These are phyloP conservation scores for Rhodosporidiobolus sp. DNA, from an alignment of 768 basidiomycete species.

Conservation along the genomic window DNA sequence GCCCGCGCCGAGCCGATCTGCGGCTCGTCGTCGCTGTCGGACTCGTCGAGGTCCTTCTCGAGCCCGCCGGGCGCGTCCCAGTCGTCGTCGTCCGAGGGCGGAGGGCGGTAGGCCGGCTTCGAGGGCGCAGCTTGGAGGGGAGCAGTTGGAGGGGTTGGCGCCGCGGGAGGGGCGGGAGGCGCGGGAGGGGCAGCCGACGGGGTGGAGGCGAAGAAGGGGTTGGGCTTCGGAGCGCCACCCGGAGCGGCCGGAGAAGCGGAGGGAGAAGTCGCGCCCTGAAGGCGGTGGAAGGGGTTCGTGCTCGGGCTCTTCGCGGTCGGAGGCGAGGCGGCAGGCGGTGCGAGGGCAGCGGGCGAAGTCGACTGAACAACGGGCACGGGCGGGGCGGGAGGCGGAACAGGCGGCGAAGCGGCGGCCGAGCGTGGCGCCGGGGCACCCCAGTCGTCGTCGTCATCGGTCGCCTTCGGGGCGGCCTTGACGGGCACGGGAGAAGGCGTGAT, in stretches of 20 bases:
- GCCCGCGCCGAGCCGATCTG: constrained; percentile 20
- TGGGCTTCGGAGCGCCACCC: constrained; percentile 29
- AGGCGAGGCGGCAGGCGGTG: constrained; percentile 42
- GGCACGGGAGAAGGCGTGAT: constrained; percentile 30
- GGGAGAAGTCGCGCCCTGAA: constrained; percentile 54
- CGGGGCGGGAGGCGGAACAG: constrained; percentile 29
- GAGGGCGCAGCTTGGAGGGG: not conserved
- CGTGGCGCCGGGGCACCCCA: constrained; percentile 51
- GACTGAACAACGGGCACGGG: not conserved
- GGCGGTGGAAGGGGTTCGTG: constrained; percentile 76
- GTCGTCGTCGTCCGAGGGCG: constrained; percentile 43
- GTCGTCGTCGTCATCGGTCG: constrained; percentile 32
- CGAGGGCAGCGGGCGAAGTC: not conserved
- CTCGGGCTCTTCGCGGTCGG: constrained; percentile 55
- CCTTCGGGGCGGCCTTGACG: not conserved
- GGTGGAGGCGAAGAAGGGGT: constrained; percentile 49
- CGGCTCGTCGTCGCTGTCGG: constrained; percentile 36
- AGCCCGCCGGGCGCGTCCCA: constrained; percentile 38
- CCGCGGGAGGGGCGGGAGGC: constrained; percentile 47
- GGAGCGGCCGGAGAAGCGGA: constrained; percentile 47
- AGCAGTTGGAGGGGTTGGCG: constrained; percentile 46
- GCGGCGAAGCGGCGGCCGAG: constrained; percentile 44
- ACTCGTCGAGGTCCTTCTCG: constrained; percentile 36
- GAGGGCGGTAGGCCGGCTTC: constrained; percentile 45
- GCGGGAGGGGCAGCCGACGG: constrained; percentile 41